A percentile compares a stretch with the other conserved stretches of the same genome.
Conservation (phyloP, 805 yeast species). For the Spencermartinsiella europaea region DNA sequence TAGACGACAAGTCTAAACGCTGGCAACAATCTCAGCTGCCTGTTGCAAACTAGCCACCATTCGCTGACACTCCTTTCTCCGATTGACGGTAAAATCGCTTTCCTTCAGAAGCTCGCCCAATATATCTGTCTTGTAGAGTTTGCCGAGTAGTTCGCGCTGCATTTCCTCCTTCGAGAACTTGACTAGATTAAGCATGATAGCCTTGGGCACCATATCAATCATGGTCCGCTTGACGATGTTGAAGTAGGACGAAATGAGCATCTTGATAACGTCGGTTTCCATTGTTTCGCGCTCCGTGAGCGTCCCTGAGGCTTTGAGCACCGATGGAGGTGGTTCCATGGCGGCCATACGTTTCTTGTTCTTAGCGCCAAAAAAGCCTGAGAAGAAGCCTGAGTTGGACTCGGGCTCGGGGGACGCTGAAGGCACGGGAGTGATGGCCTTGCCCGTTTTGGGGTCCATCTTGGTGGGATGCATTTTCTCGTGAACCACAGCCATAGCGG, state of each 20-base stretch:
- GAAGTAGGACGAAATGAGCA: constrained; percentile 84
- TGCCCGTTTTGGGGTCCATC: constrained; percentile 87
- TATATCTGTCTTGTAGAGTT: constrained; percentile 67
- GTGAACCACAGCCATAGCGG: constrained; percentile 88
- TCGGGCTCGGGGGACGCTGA: constrained; percentile 27
- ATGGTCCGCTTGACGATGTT: constrained; percentile 89
- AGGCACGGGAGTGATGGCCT: constrained; percentile 47
- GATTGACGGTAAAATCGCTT: constrained; percentile 84
- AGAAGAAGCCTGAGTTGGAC: constrained; percentile 67
- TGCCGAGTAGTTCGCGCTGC: constrained; percentile 84
- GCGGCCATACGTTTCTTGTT: constrained; percentile 90
- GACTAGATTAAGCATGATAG: constrained; percentile 88
- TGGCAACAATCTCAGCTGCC: constrained; percentile 85
- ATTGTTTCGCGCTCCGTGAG: constrained; percentile 93
- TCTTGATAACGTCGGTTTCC: constrained; percentile 96
- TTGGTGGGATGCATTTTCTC: constrained; percentile 77
- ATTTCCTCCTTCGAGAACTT: constrained; percentile 78
- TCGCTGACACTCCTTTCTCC: constrained; percentile 89
- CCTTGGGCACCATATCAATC: constrained; percentile 91
- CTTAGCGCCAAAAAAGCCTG: constrained; percentile 88
- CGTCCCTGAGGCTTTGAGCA: constrained; percentile 84
- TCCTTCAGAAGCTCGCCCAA: constrained; percentile 79
- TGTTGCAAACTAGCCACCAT: constrained; percentile 90
- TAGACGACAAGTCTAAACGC: too few species aligned
- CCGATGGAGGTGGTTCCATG: constrained; percentile 97